Conservation (phyloP, 2,329 filamentous ascomycete genomes). For the Neopestalotiopsis sp. region DNA sequence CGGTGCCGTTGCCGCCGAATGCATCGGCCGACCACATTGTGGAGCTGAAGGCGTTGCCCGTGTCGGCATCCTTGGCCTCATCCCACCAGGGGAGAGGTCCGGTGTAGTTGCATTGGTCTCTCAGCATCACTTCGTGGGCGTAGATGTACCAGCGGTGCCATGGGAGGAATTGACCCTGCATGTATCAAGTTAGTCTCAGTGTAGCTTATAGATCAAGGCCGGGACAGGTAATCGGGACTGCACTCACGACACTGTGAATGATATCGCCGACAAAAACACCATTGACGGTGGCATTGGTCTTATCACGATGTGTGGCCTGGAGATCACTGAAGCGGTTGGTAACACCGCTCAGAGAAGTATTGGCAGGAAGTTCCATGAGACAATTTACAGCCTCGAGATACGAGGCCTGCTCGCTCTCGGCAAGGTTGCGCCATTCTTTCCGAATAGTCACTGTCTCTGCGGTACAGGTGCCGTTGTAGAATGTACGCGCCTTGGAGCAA, state of each 20-base stretch:
- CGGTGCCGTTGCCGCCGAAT: constrained; percentile 39
- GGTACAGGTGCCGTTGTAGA: constrained; percentile 7
- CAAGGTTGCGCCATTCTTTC: constrained; percentile 11
- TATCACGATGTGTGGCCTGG: background rate
- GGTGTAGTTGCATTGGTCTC: constrained; percentile 17
- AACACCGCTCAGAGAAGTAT: background rate
- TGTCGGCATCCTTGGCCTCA: constrained; percentile 27
- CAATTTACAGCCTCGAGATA: constrained; percentile 2
- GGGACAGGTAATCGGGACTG: background rate
- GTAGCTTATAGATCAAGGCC: too few relatives aligned
- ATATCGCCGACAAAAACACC: constrained; percentile 5
- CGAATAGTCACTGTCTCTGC: constrained; percentile 1
- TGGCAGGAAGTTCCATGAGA: background rate
- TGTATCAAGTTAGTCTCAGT: background rate
- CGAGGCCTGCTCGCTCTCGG: background rate
- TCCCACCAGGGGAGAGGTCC: constrained; percentile 12
- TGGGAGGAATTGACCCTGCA: constrained; percentile 17
- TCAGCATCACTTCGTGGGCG: constrained; percentile 14
- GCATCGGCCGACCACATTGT: constrained; percentile 36
- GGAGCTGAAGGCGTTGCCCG: constrained; percentile 29
- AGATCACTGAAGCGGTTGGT: constrained; percentile 13
- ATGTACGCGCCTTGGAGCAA: background rate
- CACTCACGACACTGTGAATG: constrained; percentile 11
- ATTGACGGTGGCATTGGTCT: constrained; percentile 10
- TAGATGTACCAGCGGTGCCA: constrained; percentile 17